Base-by-base conservation (phyloP, 768 basidiomycete genomes). In the Amanita pseudoporphyria region DNA sequence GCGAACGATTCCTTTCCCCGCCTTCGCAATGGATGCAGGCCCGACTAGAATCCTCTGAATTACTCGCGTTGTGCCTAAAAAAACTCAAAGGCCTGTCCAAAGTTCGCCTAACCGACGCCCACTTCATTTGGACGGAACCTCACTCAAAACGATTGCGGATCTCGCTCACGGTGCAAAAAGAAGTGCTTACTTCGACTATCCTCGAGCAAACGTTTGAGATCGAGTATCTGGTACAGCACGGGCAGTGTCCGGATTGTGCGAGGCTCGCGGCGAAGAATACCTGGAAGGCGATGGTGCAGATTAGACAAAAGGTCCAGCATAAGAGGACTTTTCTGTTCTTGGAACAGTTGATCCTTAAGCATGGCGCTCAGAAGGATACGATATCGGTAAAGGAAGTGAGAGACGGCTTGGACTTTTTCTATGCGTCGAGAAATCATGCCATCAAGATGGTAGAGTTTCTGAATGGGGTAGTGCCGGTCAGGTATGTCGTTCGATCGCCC, bases 121-220 rank as follows among this genome's bases (percentile, higher is more conserved):
- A 92, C 55, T 98, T 98, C 65, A 91, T 98, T 60, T 99, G 96
- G 96, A 99, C 96, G 18, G 96, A 99, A 62, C 96, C 96, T 2
- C 95, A 99, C 68, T 93, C 89, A 33, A 93, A 94, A 61, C 78
- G 96, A 32, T 64, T 98, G 54, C 79, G 91, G 41, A 82, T 99
- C 49, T 95, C 95, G 47, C 69, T 99, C 58, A 96, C 95, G 0
- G 93, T 99, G 54, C 96, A 99, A 70, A 99, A 99, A 72, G 96
- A 98, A 76, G 92, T 92, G 40, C 77, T 99, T 56, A 88, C 91
- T 1, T 85, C 87, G 36, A 99, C 96, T 0, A 87, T 99, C 62
- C 75, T 98, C 37, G 96, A 98, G 62, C 96, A 98, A 77, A 82
- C 93, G 0, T 99, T 98, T 58, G 93, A 97, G 65, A 81, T 98